Evolutionary conservation across 2,329 filamentous ascomycete species (phyloP), one percentile per base, ranked within the genome.

Genomic region (Penicillium verrucosum): DNA sequence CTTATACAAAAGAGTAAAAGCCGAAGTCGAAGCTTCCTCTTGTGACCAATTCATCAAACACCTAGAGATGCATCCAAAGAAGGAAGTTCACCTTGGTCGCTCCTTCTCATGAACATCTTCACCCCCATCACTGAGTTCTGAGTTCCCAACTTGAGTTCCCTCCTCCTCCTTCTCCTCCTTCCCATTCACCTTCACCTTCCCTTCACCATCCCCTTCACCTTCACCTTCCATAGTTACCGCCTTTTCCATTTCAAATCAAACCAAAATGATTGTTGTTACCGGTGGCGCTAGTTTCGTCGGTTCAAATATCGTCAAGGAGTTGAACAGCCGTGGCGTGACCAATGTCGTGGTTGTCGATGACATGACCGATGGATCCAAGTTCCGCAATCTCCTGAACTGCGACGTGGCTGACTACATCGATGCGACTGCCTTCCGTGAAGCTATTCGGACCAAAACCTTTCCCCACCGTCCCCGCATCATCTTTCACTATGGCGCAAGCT

Each of bases 301-400:
- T 21, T 56, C 47, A 1, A 56, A 51, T 21, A 42, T 56, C 7
- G 9, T 56, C 18, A 51, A 41, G 34, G 53, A 56, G 25, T 23
- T 56, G 11, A 56, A 56, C 27, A 25, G 16, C 16, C 47, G 53
- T 2, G 53, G 53, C 5, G 12, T 45, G 14, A 51, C 47, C 21
- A 56, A 56, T 6, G 27, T 51, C 21, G 7, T 56, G 7, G 47
- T 51, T 1, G 53, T 56, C 2, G 53, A 56, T 5, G 47, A 56
- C 21, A 38, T 56, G 32, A 40, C 25, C 3, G 53, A 56, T 16
- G 53, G 41, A 16, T 30, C 47, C 18, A 56, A 56, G 42, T 56
- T 56, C 18, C 40, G 41, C 10, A 56, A 56, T 27, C 16, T 56
- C 2, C 41, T 40, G 2, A 29, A 41, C 21, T 56, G 53, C 21